Evolutionary conservation across 2,329 filamentous ascomycete genomes (phyloP), one percentile per base, ranked within the genome.

Genomic region (Paracamarosporium sp.): DNA sequence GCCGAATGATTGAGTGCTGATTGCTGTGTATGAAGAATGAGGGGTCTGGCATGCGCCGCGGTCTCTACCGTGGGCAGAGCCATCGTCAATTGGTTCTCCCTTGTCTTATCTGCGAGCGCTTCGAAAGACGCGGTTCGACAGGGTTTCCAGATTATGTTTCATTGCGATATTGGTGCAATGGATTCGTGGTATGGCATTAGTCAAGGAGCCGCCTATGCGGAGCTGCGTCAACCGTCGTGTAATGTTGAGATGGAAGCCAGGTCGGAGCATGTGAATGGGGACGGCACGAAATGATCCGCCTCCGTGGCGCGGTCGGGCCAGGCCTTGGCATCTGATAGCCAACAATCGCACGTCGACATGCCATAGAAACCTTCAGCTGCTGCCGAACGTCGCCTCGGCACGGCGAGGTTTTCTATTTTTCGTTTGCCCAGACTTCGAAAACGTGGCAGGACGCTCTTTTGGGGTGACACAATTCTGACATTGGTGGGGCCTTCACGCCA

Each of bases 301-400:
- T 33, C 17, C 28, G 27, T 33, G 44, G 44, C 44, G 17, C 28
- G 28, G 12, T 31, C 27, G n/a, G 30, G 47, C 33, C n/a, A n/a
- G 27, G 28, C 28, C 24, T n/a, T 41, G 36, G 47, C 22, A 8
- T 51, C 11, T 24, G 45, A 9, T 33, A 43, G 27, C 36, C 35
- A 47, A 20, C 44, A 30, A 48, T 52, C 31, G 27, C 27, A 20
- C 11, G 4, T 28, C 33, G 31, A 40, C 46, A 20, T 15, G 17
- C 25, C 17, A 12, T 25, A 6, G 5, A 22, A 13, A 31, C 17
- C 5, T 54, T 57, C 54, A 60, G 54, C 38, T 56, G 57, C 48
- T 57, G 52, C 60, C 60, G 55, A 63, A 48, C 11, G 27, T 31
- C 55, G 43, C 60, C 60, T 58, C 57, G 60, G 60, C 51, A 40